phyloP scores from a whole-genome alignment of 2,329 filamentous ascomycete species.

The Fusarium kyushuense region DNA sequence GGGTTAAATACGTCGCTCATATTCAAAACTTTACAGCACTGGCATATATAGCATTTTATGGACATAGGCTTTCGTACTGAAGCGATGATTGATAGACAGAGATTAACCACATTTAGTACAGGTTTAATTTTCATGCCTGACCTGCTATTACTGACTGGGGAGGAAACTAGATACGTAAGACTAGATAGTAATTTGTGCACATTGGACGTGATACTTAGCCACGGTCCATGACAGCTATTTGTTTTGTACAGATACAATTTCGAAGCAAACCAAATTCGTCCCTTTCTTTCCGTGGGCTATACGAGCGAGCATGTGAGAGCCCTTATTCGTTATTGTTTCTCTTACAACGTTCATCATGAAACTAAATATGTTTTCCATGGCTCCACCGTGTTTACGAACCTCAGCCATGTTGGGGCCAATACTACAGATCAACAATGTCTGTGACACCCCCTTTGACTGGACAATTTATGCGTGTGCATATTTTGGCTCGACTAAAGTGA shows the following conservation, averaged over 20 bases:
- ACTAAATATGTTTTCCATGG: not conserved
- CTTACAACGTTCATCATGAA: not conserved
- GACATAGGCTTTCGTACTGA: not conserved
- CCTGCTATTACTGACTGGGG: not conserved
- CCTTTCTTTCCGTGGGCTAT: not conserved
- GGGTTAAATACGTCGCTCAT: not conserved
- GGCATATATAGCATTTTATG: not conserved
- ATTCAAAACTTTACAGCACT: not conserved
- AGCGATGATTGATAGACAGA: not conserved
- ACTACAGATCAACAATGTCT: not conserved
- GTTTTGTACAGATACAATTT: not conserved
- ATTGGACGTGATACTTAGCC: too few species aligned
- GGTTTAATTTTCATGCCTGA: not conserved
- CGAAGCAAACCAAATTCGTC: not conserved
- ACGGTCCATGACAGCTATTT: not conserved
- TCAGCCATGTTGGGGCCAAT: not conserved
- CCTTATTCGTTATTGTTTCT: not conserved
- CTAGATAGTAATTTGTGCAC: not conserved
- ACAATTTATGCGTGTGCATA: not conserved
- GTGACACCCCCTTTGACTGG: not conserved
- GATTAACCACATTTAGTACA: not conserved
- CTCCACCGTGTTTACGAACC: not conserved
- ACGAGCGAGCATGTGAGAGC: not conserved
- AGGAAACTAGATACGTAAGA: not conserved
- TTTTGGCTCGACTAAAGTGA: not conserved